These are phyloP conservation scores for Nemania sp. DNA, from an alignment of 2,329 filamentous ascomycete species.

Conservation along the genomic window DNA sequence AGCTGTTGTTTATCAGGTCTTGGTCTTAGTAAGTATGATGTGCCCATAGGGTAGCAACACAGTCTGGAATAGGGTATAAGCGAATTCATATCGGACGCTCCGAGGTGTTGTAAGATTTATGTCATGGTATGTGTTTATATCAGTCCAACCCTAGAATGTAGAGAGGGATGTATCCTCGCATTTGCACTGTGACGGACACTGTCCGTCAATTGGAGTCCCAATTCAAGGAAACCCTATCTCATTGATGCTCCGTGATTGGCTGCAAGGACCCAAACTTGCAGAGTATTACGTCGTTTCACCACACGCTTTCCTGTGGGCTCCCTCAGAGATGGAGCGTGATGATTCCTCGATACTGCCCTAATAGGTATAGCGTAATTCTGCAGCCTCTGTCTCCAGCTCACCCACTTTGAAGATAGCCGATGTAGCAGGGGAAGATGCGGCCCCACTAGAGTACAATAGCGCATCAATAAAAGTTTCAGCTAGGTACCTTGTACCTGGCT, in stretches of 20 bases:
- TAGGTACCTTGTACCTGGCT: background rate
- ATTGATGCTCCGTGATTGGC: conserved; percentile 11
- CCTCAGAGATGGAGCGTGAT: too few relatives aligned
- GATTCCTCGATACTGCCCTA: too few relatives aligned
- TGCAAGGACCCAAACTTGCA: background rate
- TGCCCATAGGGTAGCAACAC: too few relatives aligned
- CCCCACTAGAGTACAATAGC: conserved; percentile 15
- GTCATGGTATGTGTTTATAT: too few relatives aligned
- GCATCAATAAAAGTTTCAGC: conserved; percentile 4
- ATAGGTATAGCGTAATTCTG: too few relatives aligned
- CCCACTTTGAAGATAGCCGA: background rate
- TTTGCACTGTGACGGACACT: conserved; percentile 11
- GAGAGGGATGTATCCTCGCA: too few relatives aligned
- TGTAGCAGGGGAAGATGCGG: background rate
- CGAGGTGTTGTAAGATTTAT: too few relatives aligned
- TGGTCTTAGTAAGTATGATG: too few relatives aligned
- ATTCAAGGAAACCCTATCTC: background rate
- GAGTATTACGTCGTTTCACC: conserved; percentile 21
- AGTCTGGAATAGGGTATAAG: too few relatives aligned
- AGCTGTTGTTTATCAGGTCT: too few relatives aligned
- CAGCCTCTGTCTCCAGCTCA: background rate
- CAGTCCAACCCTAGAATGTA: too few relatives aligned
- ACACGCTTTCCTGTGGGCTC: background rate
- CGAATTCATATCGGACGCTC: too few relatives aligned
- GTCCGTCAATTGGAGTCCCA: background rate